Evolutionary conservation across 1,284 basidiomycete genomes (phyloP), one percentile per base, ranked within the genome.

Genomic region (Sanghuangporus sanghuang): DNA sequence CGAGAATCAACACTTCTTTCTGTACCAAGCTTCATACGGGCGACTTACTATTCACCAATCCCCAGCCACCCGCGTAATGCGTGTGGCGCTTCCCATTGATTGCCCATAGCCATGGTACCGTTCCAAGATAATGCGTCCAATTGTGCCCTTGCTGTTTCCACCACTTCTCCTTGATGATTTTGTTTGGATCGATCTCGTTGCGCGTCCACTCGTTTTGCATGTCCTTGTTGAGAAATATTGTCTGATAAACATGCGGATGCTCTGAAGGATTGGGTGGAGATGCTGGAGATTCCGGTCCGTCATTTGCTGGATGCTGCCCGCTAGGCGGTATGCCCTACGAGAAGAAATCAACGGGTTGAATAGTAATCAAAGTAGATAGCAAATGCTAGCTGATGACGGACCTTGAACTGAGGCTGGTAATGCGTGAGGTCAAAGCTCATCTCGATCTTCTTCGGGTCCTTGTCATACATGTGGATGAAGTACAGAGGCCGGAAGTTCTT

Each of bases 81-180:
- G 71, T 71, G 60, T 73, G 68, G 64, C 77, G 76, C 65, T 79
- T 81, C 16, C 83, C 83, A 67, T 87, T 86, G 66, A 87, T 78
- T 58, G 80, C 73, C 77, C 82, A 83, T 77, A 87, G 80, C 79
- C 80, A 85, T 16, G 85, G 84, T 2, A 87, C 85, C 8, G 79
- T 79, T 4, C 74, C 74, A 7, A 79, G 79, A 67, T 85, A 86
- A 71, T 85, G 83, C 68, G 83, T 81, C 81, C 81, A 84, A 8
- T 83, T 76, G 69, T 85, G 82, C 57, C 78, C 79, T 69, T 84
- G 82, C 69, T 85, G 83, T 70, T 85, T 85, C 84, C 83, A 85
- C 83, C 82, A 84, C 69, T 83, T 84, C 68, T 84, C 77, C 65
- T 76, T 68, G 53, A 86, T 82, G 61, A 81, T 75, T 70, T 82